Evolutionary conservation across 768 basidiomycete genomes (phyloP).

Genomic region (button mushroom (Agaricus bisporus)): DNA sequence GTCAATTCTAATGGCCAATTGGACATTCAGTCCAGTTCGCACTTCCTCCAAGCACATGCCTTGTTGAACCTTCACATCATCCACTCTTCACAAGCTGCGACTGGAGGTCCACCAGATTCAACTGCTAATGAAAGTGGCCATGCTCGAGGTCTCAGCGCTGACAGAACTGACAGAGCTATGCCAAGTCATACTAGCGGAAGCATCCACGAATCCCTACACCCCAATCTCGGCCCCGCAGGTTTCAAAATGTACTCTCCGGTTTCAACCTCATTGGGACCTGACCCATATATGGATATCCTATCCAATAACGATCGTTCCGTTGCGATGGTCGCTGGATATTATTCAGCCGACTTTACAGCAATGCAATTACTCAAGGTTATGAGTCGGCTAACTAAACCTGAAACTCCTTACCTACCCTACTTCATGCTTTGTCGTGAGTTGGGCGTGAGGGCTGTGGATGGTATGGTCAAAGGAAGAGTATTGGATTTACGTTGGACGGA

Average conservation of each 20-base stretch:
- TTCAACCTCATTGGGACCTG: constrained; percentile 22
- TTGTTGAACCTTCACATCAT: constrained; percentile 84
- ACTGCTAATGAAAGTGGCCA: constrained; percentile 12
- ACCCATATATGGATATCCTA: constrained; percentile 17
- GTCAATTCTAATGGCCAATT: constrained; percentile 70
- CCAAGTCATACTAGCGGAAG: constrained; percentile 25
- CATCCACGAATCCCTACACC: constrained; percentile 47
- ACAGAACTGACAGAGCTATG: constrained; percentile 12
- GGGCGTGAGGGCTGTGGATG: constrained; percentile 80
- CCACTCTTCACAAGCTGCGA: constrained; percentile 63
- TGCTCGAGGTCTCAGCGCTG: constrained; percentile 3
- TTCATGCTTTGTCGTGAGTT: constrained; percentile 79
- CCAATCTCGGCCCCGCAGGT: constrained; percentile 53
- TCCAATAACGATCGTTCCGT: constrained; percentile 24
- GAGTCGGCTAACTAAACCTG: constrained; percentile 64
- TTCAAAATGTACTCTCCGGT: constrained; percentile 55
- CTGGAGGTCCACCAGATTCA: constrained; percentile 19
- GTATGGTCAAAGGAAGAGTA: constrained; percentile 75
- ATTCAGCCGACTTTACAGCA: constrained; percentile 65
- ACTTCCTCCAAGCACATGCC: constrained; percentile 81
- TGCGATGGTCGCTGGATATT: constrained; percentile 36
- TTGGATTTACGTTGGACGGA: constrained; percentile 77
- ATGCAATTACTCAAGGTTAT: constrained; percentile 79
- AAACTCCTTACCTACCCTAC: constrained; percentile 63
- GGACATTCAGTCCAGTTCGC: constrained; percentile 47